Percentiles rank a stretch among this genome's conserved stretches.
phyloP scores from a whole-genome alignment of 257 asterid genomes.

The Primulina eburnea region DNA sequence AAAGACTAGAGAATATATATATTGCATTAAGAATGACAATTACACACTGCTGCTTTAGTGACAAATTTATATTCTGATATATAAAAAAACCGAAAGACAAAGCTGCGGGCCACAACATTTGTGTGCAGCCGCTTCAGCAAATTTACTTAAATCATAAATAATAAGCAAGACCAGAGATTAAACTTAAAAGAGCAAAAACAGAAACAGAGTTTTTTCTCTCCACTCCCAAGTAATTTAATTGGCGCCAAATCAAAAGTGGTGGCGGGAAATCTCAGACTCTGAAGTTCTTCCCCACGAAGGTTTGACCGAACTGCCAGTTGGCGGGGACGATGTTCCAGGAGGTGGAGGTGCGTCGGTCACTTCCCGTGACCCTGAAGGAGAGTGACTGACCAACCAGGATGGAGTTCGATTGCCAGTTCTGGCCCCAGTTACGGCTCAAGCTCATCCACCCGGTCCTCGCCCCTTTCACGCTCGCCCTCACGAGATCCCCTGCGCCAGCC shows the following conservation, averaged over 20 bases:
- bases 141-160: no score
- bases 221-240: not conserved
- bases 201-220: not conserved
- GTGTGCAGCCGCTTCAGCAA: not conserved
- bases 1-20: no score
- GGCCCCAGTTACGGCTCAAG: constrained; percentile 92
- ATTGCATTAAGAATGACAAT: not conserved
- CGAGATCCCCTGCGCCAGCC: constrained; percentile 87
- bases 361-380: constrained; percentile 63
- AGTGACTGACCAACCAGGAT: constrained; percentile 62
- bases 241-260: not conserved
- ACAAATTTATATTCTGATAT: no score
- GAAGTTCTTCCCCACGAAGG: constrained; percentile 77
- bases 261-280: constrained; percentile 33
- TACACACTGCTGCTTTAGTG: no score
- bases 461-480: constrained; percentile 62
- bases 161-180: not conserved
- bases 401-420: constrained; percentile 74
- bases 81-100: no score
- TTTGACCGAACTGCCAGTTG: constrained; percentile 81
- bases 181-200: no score
- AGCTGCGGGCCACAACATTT: not conserved
- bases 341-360: constrained; percentile 75
- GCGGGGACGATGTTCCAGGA: constrained; percentile 73
- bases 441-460: constrained; percentile 59